A percentile compares a stretch with the other conserved stretches of the same genome.
phyloP scores from a whole-genome alignment of 306 rosid genomes.

The Citrullus amarus region DNA sequence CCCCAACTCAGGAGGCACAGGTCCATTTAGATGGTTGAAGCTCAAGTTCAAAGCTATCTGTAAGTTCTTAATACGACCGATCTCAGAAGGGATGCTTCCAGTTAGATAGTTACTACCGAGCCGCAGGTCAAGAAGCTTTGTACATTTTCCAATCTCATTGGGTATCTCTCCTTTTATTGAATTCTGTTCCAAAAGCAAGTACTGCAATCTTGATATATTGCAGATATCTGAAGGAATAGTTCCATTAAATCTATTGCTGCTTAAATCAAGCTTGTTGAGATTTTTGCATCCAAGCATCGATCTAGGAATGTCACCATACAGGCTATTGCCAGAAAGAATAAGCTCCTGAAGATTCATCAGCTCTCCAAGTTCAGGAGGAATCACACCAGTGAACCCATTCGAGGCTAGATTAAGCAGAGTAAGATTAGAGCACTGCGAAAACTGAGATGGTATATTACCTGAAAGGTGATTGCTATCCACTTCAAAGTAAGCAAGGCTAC shows the following conservation, averaged over 20 bases:
- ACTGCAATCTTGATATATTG: conserved; percentile 73
- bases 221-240: conserved; percentile 78
- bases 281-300: conserved; percentile 65
- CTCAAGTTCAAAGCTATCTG: conserved; percentile 94
- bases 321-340: conserved; percentile 69
- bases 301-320: conserved; percentile 73
- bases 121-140: conserved; percentile 71
- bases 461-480: conserved; percentile 82
- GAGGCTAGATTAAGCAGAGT: conserved; percentile 91
- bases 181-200: conserved; percentile 81
- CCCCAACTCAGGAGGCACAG: conserved; percentile 70
- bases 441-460: conserved; percentile 53
- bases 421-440: conserved; percentile 69
- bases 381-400: conserved; percentile 65
- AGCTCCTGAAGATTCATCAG: conserved; percentile 89
- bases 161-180: conserved; percentile 88
- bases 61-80: conserved; percentile 87
- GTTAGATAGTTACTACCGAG: conserved; percentile 80
- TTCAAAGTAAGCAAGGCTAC: conserved; percentile 94
- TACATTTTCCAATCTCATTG: conserved; percentile 76
- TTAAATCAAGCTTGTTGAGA: conserved; percentile 92
- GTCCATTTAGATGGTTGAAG: conserved; percentile 79
- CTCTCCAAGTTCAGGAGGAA: conserved; percentile 69
- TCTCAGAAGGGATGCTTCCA: conserved; percentile 63
- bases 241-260: conserved; percentile 87